Evolutionary conservation across 2,329 filamentous ascomycete species (phyloP).

Genomic region (Cladosporium austrohemisphaericum): DNA sequence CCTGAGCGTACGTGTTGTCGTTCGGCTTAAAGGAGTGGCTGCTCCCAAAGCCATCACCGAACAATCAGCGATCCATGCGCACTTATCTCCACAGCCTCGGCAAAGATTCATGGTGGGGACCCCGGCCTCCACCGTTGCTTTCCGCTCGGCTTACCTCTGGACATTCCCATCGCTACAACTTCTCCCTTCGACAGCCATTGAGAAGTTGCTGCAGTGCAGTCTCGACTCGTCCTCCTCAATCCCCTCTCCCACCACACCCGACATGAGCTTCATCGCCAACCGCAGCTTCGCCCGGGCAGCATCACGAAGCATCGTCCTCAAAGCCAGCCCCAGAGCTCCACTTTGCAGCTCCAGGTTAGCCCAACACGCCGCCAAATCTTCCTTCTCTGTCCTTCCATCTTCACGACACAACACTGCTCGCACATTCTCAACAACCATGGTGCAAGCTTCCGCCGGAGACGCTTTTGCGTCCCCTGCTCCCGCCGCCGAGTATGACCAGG

Average conservation of each 20-base stretch:
- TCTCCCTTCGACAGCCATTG: neutral
- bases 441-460: constrained; percentile 24
- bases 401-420: constrained; percentile 18
- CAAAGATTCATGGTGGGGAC: no score
- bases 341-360: constrained; percentile 25
- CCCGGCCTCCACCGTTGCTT: no score
- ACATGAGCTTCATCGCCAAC: constrained; percentile 37
- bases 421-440: constrained; percentile 32
- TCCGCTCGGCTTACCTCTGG: no score
- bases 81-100: no score
- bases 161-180: no score
- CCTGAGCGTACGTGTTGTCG: no score
- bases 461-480: constrained; percentile 29
- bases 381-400: constrained; percentile 16
- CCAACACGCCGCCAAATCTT: constrained; percentile 17
- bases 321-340: constrained; percentile 25
- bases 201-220: neutral
- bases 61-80: no score
- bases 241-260: constrained; percentile 12
- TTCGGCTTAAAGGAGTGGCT: no score
- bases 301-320: constrained; percentile 28
- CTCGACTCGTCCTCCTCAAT: neutral
- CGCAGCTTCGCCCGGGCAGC: constrained; percentile 34
- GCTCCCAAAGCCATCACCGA: no score
- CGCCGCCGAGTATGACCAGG: constrained; percentile 65